These are phyloP conservation scores for Apiospora rasikravindrae DNA, from an alignment of 2,329 filamentous ascomycete genomes.

Conservation along the genomic window DNA sequence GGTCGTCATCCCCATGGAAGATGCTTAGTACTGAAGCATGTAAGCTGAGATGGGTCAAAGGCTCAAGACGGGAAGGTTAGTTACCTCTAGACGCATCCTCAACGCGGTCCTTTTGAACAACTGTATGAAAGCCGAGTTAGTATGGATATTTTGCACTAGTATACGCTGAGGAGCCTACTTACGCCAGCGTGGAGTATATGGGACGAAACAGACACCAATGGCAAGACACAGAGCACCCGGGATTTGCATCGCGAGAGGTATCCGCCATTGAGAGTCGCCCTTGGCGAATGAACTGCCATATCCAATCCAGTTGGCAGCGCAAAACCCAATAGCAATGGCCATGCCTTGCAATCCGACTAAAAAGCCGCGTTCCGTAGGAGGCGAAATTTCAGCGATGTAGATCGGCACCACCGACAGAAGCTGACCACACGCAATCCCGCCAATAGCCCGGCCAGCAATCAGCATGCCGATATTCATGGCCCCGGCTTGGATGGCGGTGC, in stretches of 20 bases:
- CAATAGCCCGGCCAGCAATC: constrained; percentile 35
- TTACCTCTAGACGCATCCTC: background rate
- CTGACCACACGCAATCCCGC: constrained; percentile 29
- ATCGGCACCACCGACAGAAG: constrained; percentile 32
- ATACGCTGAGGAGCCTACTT: background rate
- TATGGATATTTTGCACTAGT: no score
- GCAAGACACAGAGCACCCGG: constrained; percentile 30
- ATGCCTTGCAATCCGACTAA: constrained; percentile 34
- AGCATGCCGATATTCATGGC: constrained; percentile 35
- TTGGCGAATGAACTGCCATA: constrained; percentile 29
- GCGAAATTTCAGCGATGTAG: constrained; percentile 36
- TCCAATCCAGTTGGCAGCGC: constrained; percentile 31
- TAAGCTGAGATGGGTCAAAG: background rate
- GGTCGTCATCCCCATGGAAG: background rate
- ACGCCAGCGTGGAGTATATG: background rate
- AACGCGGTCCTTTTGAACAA: background rate
- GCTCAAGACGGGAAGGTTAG: background rate
- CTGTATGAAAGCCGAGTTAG: background rate
- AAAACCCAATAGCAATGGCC: constrained; percentile 31
- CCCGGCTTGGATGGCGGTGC: constrained; percentile 31
- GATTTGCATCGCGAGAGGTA: constrained; percentile 33
- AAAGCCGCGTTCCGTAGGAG: constrained; percentile 32
- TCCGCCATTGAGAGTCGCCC: constrained; percentile 31
- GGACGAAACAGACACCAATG: background rate
- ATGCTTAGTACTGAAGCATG: background rate